Evolutionary conservation across 768 basidiomycete genomes (phyloP), one percentile per base, ranked within the genome.

Genomic region (Trametes coccinea): DNA sequence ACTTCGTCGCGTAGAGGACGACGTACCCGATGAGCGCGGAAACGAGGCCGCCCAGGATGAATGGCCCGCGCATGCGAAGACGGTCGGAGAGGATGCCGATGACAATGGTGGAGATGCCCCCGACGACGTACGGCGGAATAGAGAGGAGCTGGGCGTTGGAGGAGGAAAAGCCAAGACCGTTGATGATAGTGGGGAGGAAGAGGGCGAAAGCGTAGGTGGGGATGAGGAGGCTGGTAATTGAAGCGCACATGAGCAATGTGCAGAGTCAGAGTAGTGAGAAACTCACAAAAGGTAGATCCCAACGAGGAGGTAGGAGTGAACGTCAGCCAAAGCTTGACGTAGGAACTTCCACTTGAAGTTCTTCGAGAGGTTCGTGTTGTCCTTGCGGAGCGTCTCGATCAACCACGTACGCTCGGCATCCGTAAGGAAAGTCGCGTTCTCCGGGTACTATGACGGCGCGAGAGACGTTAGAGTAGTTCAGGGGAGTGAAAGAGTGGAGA

Each of bases 101-200:
- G 40, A 54, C 8, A 47, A 62, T n/a, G 5, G 59, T 61, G 22
- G 33, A 34, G 11, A 56, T 5, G 45, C 59, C 29, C 11, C 62
- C 66, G 13, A 46, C 41, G 2, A 75, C 72, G 43, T 73, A 75
- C 1, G 78, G 77, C 4, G 76, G 78, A 2, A 87, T 85, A 22
- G 81, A 83, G 77, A 85, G 82, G 1, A 89, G 76, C 65, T 88
- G 86, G 4, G 83, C 81, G 22, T 74, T 71, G 22, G 80, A 74
- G 0, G 80, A 76, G 1, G 78, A 78, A 68, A 79, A 87, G 30
- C 86, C 86, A 3, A 88, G 79, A 11, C 77, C 75, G 49, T 80
- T 75, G 4, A 91, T 82, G 70, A 92, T 88, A 1, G 85, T 85
- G 2, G 89, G 89, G 3, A 83, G 76, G 72, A 92, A 91, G 67